These are phyloP conservation scores for Zygoascus flipseniorum DNA, from an alignment of 805 yeast species.

Conservation along the genomic window DNA sequence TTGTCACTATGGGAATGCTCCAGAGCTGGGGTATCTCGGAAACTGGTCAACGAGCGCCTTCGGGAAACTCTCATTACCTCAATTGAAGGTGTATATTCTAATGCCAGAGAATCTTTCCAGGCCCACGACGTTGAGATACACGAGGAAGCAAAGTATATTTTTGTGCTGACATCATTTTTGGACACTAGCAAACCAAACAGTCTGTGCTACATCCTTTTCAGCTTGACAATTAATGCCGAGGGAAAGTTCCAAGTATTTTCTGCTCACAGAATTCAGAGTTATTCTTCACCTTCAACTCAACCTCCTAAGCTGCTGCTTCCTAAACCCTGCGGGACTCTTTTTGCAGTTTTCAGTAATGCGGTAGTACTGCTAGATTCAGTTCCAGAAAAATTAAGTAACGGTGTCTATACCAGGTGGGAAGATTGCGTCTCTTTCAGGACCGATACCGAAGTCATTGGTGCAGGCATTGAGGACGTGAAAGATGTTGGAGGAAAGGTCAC, in stretches of 20 bases:
- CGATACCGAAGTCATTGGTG: conserved; percentile 47
- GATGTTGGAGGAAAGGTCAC: conserved; percentile 18
- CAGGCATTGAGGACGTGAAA: conserved; percentile 41
- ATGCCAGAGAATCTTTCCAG: conserved; percentile 41
- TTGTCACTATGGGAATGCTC: conserved; percentile 44
- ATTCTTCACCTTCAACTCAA: conserved; percentile 25
- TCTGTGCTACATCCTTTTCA: conserved; percentile 41
- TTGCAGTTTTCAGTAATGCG: conserved; percentile 49
- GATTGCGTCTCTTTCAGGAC: conserved; percentile 57
- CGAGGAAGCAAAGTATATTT: conserved; percentile 33
- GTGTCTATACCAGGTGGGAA: conserved; percentile 56
- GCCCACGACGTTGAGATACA: conserved; percentile 56
- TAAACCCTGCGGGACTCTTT: conserved; percentile 49
- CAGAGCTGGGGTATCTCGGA: conserved; percentile 35
- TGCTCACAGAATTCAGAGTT: conserved; percentile 55
- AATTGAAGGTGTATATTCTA: conserved; percentile 42
- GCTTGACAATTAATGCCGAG: conserved; percentile 42
- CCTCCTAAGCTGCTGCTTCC: conserved; percentile 51
- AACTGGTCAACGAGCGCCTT: conserved; percentile 31
- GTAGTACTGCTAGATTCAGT: conserved; percentile 59
- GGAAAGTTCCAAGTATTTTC: conserved; percentile 47
- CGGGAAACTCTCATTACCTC: conserved; percentile 32
- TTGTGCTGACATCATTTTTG: conserved; percentile 42
- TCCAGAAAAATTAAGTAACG: conserved; percentile 28
- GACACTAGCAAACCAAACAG: conserved; percentile 24